phyloP scores from a whole-genome alignment of 225 moss, liverwort and hornwort species.

The Asterella californica region DNA sequence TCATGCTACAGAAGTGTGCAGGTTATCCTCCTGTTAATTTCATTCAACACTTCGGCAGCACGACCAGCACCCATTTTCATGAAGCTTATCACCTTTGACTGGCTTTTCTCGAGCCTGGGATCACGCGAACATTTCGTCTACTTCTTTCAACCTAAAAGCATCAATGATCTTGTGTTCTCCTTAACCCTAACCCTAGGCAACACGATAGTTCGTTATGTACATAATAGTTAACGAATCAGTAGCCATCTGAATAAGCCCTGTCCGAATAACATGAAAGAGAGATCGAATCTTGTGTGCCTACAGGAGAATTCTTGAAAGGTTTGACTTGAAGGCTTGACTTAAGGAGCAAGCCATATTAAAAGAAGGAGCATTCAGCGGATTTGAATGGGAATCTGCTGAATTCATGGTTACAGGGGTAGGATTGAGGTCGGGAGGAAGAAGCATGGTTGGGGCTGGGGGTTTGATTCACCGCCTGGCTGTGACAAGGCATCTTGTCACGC shows the following conservation, averaged over 20 bases:
- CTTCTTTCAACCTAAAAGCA: not conserved
- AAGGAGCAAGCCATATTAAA: not conserved
- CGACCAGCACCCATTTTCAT: not conserved
- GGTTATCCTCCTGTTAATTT: no score
- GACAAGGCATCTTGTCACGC: conserved; percentile 11
- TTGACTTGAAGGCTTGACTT: not conserved
- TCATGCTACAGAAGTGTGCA: not conserved
- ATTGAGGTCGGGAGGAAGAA: conserved; percentile 15
- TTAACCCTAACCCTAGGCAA: conserved; percentile 13
- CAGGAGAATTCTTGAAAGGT: not conserved
- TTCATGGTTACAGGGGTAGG: conserved; percentile 16
- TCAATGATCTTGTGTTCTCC: not conserved
- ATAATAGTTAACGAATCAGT: not conserved
- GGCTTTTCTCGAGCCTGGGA: not conserved
- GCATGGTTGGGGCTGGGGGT: conserved; percentile 13
- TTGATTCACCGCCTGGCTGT: conserved; percentile 15
- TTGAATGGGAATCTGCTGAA: conserved; percentile 1
- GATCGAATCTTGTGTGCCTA: not conserved
- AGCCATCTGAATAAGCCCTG: not conserved
- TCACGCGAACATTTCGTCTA: not conserved
- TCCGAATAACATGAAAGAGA: not conserved
- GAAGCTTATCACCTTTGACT: not conserved
- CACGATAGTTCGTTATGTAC: not conserved
- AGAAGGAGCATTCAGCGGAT: not conserved
- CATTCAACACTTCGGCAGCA: not conserved